Evolutionary conservation across 2,329 filamentous ascomycete genomes (phyloP).

Genomic region (Myriosclerotinia scirpicola): DNA sequence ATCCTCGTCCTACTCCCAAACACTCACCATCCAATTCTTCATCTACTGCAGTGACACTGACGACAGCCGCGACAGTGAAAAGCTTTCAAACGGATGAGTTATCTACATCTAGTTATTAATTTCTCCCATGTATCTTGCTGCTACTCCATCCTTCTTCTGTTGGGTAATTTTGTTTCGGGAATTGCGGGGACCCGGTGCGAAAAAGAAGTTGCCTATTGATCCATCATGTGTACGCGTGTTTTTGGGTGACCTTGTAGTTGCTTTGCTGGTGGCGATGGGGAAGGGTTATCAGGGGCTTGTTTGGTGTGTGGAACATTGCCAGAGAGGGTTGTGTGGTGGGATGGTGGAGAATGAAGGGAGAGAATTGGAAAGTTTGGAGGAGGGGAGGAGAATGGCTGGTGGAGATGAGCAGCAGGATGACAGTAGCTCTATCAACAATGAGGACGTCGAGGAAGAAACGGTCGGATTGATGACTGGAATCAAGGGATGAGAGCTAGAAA

Average conservation of each 20-base stretch:
- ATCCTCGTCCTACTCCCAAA: not conserved
- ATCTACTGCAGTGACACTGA: not conserved
- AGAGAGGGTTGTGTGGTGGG: not conserved
- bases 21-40: not conserved
- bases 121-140: not conserved
- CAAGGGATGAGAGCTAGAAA: not conserved
- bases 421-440: not conserved
- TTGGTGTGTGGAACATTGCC: not conserved
- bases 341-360: not conserved
- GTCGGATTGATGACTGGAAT: not conserved
- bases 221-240: not conserved
- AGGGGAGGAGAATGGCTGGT: not conserved
- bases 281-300: not conserved
- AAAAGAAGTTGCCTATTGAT: not conserved
- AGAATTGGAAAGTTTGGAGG: not conserved
- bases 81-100: not conserved
- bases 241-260: not conserved
- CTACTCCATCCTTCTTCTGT: not conserved
- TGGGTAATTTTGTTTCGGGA: not conserved
- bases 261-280: not conserved
- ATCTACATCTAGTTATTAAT: not conserved
- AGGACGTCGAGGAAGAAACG: not conserved
- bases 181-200: not conserved
- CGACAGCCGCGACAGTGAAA: not conserved
- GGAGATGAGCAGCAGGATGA: not conserved